Conservation (phyloP, 768 basidiomycete species). For the Aureoboletus auriporus region DNA sequence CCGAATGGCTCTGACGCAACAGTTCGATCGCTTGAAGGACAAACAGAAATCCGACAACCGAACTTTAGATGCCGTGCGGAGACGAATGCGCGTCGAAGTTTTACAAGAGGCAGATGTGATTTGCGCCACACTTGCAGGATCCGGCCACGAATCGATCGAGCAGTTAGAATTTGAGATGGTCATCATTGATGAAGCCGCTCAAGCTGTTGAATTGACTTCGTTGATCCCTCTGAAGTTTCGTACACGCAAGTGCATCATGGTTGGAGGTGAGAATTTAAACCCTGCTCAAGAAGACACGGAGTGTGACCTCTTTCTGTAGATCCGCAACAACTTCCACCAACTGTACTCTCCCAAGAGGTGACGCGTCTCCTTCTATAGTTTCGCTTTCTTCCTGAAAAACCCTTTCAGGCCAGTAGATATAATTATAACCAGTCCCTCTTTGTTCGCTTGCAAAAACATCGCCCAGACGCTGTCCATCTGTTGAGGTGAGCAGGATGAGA, state of each 20-base stretch:
- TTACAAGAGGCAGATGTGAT: conserved; percentile 88
- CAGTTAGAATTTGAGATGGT: conserved; percentile 90
- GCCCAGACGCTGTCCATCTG: conserved; percentile 83
- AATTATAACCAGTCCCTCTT: conserved; percentile 91
- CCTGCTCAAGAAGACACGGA: not conserved
- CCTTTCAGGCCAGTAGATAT: conserved; percentile 54
- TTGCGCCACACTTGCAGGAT: conserved; percentile 88
- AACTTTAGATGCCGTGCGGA: conserved; percentile 75
- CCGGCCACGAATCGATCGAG: conserved; percentile 85
- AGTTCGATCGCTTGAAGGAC: conserved; percentile 76
- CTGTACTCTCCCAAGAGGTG: conserved; percentile 66
- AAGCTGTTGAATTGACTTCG: conserved; percentile 92
- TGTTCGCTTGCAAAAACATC: conserved; percentile 79
- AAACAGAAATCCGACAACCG: conserved; percentile 77
- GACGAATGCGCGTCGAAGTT: conserved; percentile 72
- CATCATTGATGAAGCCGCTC: conserved; percentile 97
- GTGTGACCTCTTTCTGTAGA: conserved; percentile 37
- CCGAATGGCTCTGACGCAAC: conserved; percentile 59
- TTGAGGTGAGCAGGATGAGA: conserved; percentile 57
- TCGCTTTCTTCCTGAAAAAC: conserved; percentile 13
- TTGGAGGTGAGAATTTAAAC: conserved; percentile 57
- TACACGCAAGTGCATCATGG: conserved; percentile 82
- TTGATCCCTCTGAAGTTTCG: conserved; percentile 92
- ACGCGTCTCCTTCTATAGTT: conserved; percentile 21
- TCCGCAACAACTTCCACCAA: conserved; percentile 94